Evolutionary conservation across 2,329 filamentous ascomycete genomes (phyloP).

Genomic region (Botryosphaeria dothidea): DNA sequence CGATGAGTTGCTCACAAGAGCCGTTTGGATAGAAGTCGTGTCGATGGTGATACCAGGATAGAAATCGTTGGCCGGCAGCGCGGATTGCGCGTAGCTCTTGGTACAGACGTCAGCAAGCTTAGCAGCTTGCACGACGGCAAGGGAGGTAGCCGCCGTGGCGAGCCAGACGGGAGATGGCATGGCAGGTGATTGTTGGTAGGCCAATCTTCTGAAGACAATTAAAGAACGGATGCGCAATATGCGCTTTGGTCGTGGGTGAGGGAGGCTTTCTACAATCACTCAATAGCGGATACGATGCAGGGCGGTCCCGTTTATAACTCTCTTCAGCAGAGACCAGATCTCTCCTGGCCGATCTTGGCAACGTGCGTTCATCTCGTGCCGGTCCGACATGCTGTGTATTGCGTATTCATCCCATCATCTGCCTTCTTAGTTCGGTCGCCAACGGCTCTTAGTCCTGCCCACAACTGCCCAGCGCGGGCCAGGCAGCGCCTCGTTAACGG

Average conservation of each 20-base stretch:
- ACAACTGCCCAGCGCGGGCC: neutral
- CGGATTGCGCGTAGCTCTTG: neutral
- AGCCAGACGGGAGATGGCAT: neutral
- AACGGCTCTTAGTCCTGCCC: neutral
- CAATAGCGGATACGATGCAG: no score
- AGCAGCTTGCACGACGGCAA: neutral
- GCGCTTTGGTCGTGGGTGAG: neutral
- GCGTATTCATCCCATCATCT: neutral
- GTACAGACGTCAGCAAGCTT: neutral
- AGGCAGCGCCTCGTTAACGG: neutral
- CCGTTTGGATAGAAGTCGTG: conserved; percentile 39
- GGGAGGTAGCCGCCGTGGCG: neutral
- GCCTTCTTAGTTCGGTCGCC: neutral
- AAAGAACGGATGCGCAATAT: neutral
- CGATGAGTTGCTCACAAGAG: conserved; percentile 35
- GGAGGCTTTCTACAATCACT: neutral
- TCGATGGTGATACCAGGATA: conserved; percentile 40
- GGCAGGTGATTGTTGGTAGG: no score
- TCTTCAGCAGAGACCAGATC: neutral
- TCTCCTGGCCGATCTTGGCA: neutral
- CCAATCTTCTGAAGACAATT: no score
- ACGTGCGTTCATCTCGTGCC: neutral
- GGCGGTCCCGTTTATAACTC: neutral
- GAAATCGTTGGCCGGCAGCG: neutral
- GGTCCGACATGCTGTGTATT: neutral